Percentiles rank a stretch among this genome's conserved stretches.
These are phyloP conservation scores for Amanita polypyramis DNA, from an alignment of 768 basidiomycete species.

Conservation along the genomic window DNA sequence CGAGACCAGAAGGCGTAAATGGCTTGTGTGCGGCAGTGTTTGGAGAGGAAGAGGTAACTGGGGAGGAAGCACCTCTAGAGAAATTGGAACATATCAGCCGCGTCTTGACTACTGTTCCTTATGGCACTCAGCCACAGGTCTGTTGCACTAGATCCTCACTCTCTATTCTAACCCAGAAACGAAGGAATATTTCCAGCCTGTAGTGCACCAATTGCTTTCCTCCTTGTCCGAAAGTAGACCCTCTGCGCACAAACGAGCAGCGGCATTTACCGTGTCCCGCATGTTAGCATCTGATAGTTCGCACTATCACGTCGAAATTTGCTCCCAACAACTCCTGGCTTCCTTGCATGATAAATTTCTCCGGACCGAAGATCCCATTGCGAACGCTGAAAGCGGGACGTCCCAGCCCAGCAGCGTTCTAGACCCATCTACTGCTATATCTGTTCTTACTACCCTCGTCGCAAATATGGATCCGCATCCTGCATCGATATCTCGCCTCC, in stretches of 20 bases:
- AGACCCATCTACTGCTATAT: constrained; percentile 31
- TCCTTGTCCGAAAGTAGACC: constrained; percentile 35
- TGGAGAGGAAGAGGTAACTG: constrained; percentile 41
- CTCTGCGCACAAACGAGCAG: constrained; percentile 43
- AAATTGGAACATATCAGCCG: constrained; percentile 66
- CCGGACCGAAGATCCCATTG: neutral
- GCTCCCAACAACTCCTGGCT: constrained; percentile 29
- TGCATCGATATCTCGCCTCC: constrained; percentile 42
- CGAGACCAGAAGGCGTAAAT: constrained; percentile 59
- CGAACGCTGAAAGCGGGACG: neutral
- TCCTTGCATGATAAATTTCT: constrained; percentile 47
- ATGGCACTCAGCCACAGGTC: constrained; percentile 44
- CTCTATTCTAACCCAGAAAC: neutral
- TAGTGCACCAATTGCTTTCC: constrained; percentile 45
- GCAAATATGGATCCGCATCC: constrained; percentile 78
- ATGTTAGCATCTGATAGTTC: constrained; percentile 36
- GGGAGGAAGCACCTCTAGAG: constrained; percentile 46
- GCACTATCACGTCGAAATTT: constrained; percentile 17
- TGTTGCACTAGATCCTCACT: constrained; percentile 11
- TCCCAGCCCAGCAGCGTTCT: constrained; percentile 3
- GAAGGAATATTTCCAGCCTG: constrained; percentile 51
- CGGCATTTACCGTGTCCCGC: constrained; percentile 59
- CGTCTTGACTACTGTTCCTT: constrained; percentile 55
- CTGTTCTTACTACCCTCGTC: constrained; percentile 43
- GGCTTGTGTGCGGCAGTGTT: constrained; percentile 65